These are phyloP conservation scores for Podila epicladia DNA, from an alignment of 192 early-diverging fungal species.

Conservation along the genomic window DNA sequence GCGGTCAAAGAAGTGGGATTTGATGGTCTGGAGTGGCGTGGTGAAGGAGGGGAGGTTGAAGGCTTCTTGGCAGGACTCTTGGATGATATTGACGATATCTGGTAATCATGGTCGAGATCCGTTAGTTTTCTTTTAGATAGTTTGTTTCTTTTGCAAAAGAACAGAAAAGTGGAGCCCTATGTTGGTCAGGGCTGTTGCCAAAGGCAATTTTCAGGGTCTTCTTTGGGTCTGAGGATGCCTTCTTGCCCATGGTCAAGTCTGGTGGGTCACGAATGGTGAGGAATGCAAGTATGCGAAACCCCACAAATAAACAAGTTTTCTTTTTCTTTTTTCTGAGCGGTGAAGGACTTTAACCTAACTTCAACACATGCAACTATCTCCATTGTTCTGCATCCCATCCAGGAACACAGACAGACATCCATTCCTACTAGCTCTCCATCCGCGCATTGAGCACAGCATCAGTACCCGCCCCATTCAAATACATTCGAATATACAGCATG, in stretches of 20 bases:
- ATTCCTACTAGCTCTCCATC: background rate
- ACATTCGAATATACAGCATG: slow-evolving; percentile 10
- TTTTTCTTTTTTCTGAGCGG: slow-evolving; percentile 30
- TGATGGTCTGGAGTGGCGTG: slow-evolving; percentile 76
- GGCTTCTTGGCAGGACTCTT: slow-evolving; percentile 65
- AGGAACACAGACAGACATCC: background rate
- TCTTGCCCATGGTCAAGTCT: slow-evolving; percentile 25
- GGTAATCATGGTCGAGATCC: no score
- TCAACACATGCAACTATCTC: no score
- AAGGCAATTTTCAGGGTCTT: slow-evolving; percentile 49
- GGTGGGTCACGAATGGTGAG: background rate
- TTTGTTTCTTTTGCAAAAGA: background rate
- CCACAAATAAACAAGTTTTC: slow-evolving; percentile 13
- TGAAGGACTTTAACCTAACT: background rate
- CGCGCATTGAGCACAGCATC: background rate
- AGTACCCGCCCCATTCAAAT: background rate
- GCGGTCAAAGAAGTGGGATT: slow-evolving; percentile 82
- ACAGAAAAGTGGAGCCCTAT: slow-evolving; percentile 18
- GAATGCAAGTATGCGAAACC: background rate
- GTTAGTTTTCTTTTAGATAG: no score
- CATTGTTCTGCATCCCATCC: background rate
- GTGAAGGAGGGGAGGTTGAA: slow-evolving; percentile 69
- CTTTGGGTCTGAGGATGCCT: slow-evolving; percentile 18
- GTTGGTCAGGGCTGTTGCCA: slow-evolving; percentile 60
- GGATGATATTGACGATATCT: slow-evolving; percentile 73